Base-by-base conservation (phyloP, 805 yeast species). In the Huiozyma naganishii region DNA sequence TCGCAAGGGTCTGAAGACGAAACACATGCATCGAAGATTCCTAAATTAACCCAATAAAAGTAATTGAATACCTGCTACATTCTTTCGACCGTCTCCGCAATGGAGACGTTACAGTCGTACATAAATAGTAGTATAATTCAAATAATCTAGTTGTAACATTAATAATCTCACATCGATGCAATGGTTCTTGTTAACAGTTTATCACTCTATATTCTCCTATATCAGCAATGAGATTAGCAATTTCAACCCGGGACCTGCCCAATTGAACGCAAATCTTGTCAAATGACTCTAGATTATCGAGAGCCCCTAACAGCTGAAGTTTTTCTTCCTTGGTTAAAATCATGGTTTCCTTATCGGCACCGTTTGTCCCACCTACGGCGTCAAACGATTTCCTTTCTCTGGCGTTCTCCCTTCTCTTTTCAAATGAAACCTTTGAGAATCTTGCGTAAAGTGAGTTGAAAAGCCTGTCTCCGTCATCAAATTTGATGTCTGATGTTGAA, bases 201-300 rank as follows among this genome's bases (percentile, higher is more conserved):
- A 77, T 65, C 10, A 74, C 57, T 41, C 63, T 70, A 64, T 75
- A 76, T 12, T 72, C 73, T 1, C 79, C 79, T 29, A 78, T 60
- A 30, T 62, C 61, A 30, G 65, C 58, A n/a, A 79, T 46, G 4
- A 75, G 42, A 2, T 52, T 54, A 51, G 79, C 82, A 1, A 83
- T 74, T 29, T 79, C 80, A 17, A 57, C 58, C 39, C 77, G 66
- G 7, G 83, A 71, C 53, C 71, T 70, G 39, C 71, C 74, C 52
- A 85, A 64, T 45, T 77, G 82, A 0, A 90, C 84, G 54, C 90
- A 81, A 2, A 86, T 79, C 4, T 74, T 68, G 53, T 82, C 90
- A 49, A 79, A 68, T 48, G 72, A 73, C 41, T 74, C 79, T 27
- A 70, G 70, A 17, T 74, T 72, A 45, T 70, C 70, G 29, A 81